Conservation (phyloP, 768 basidiomycete genomes). For the Pleurotus sapidus region DNA sequence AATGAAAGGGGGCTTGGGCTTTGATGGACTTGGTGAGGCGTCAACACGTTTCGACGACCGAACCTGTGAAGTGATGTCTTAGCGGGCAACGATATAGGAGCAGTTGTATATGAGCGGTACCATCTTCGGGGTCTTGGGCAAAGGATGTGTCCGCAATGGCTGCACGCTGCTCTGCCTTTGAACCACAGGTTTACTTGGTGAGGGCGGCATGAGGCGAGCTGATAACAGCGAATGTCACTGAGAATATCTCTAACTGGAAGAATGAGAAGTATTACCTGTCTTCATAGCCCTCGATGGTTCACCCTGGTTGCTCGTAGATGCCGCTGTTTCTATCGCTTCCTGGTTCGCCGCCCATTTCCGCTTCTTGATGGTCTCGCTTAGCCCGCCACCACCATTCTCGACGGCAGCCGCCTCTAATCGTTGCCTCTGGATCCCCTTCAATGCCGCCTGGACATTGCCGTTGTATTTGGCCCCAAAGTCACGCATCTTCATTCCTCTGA, state of each 20-base stretch:
- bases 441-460: conserved; percentile 69
- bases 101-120: conserved; percentile 21
- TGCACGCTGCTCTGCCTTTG: conserved; percentile 54
- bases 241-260: conserved; percentile 9
- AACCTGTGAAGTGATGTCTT: background rate
- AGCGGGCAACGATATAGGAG: background rate
- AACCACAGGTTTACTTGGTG: conserved; percentile 52
- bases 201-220: conserved; percentile 46
- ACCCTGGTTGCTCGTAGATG: conserved; percentile 24
- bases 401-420: conserved; percentile 49
- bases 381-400: conserved; percentile 43
- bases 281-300: conserved; percentile 45
- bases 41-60: conserved; percentile 3
- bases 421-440: conserved; percentile 68
- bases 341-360: conserved; percentile 75
- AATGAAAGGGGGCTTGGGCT: conserved; percentile 44
- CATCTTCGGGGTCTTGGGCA: conserved; percentile 39
- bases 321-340: conserved; percentile 42
- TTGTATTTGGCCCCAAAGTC: conserved; percentile 79
- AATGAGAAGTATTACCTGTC: conserved; percentile 43
- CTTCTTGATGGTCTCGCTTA: conserved; percentile 69
- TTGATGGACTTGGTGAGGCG: conserved; percentile 44
- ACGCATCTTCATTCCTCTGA: conserved; percentile 68
- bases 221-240: conserved; percentile 1
- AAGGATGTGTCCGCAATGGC: conserved; percentile 37